These are phyloP conservation scores for Rusavskia elegans DNA, from an alignment of 495 filamentous ascomycete species.

Conservation along the genomic window DNA sequence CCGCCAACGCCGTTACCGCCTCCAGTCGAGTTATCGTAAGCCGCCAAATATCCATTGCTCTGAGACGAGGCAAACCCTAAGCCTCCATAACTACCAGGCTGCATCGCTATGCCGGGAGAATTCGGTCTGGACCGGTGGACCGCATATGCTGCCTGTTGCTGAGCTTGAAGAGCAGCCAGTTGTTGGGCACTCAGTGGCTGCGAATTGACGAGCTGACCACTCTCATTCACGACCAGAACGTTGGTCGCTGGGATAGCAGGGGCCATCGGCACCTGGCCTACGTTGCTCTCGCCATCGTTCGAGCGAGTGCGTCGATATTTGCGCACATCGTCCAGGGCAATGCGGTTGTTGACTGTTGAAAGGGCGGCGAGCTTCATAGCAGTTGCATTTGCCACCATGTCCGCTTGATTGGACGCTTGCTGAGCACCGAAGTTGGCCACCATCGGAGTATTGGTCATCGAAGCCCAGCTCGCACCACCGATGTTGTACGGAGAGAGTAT, in stretches of 20 bases:
- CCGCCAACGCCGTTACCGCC: slow-evolving; percentile 59
- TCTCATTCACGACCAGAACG: slow-evolving; percentile 79
- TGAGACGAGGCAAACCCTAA: slow-evolving; percentile 79
- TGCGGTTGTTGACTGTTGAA: slow-evolving; percentile 95
- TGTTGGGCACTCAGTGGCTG: slow-evolving; percentile 79
- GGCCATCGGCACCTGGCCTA: slow-evolving; percentile 29
- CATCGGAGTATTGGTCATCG: slow-evolving; percentile 97
- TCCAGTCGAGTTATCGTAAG: slow-evolving; percentile 63
- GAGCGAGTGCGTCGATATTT: slow-evolving; percentile 87
- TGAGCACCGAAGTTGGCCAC: slow-evolving; percentile 59
- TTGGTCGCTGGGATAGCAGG: slow-evolving; percentile 34
- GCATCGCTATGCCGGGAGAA: slow-evolving; percentile 81
- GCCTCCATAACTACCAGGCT: slow-evolving; percentile 43
- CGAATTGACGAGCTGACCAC: slow-evolving; percentile 69
- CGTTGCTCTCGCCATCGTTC: slow-evolving; percentile 54
- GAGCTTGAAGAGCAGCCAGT: slow-evolving; percentile 68
- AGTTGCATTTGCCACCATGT: slow-evolving; percentile 97
- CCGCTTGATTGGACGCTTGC: slow-evolving; percentile 55
- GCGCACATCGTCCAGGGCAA: slow-evolving; percentile 87
- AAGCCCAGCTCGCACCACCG: slow-evolving; percentile 87
- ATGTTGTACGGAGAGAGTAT: slow-evolving; percentile 79
- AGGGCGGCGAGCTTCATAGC: slow-evolving; percentile 97
- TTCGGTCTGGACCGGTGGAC: slow-evolving; percentile 79
- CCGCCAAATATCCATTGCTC: slow-evolving; percentile 86
- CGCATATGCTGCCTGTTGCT: slow-evolving; percentile 62